Percentiles rank a stretch among this genome's conserved stretches.
These are phyloP conservation scores for Paraglomus brasilianum DNA, from an alignment of 192 early-diverging fungal genomes.

Conservation along the genomic window DNA sequence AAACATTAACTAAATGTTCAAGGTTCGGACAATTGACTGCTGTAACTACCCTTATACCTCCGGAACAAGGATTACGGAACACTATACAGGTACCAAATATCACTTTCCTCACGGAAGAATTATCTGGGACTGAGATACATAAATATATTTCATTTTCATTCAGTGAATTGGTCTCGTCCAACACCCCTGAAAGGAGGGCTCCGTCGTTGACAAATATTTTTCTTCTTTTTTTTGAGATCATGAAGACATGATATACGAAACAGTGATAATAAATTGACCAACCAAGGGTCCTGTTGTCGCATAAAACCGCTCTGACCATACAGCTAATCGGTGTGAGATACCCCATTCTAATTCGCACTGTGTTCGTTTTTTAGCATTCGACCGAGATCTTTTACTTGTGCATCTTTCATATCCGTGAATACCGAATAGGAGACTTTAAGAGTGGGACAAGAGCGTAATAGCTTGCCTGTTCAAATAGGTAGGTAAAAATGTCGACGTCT, in stretches of 20 bases:
- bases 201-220: conserved; percentile 56
- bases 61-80: conserved; percentile 60
- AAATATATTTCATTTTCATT: conserved; percentile 52
- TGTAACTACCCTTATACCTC: conserved; percentile 57
- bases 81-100: conserved; percentile 47
- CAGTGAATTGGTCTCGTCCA: conserved; percentile 49
- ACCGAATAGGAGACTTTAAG: conserved; percentile 58
- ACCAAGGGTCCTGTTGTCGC: conserved; percentile 41
- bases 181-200: conserved; percentile 54
- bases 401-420: conserved; percentile 51
- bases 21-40: conserved; percentile 54
- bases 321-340: conserved; percentile 37
- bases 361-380: conserved; percentile 39
- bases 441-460: conserved; percentile 56
- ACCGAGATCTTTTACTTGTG: conserved; percentile 41
- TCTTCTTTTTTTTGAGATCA: conserved; percentile 50
- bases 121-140: conserved; percentile 39
- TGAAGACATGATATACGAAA: conserved; percentile 47
- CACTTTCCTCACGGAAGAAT: conserved; percentile 26
- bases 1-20: conserved; percentile 58
- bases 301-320: conserved; percentile 54
- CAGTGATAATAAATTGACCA: conserved; percentile 44
- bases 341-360: conserved; percentile 44
- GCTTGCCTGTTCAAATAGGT: conserved; percentile 65
- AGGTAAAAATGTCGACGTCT: conserved; percentile 47